Evolutionary conservation across 179 eudicot species (phyloP), one percentile per base, ranked within the genome.

Genomic region (Heliamphora pulchella): DNA sequence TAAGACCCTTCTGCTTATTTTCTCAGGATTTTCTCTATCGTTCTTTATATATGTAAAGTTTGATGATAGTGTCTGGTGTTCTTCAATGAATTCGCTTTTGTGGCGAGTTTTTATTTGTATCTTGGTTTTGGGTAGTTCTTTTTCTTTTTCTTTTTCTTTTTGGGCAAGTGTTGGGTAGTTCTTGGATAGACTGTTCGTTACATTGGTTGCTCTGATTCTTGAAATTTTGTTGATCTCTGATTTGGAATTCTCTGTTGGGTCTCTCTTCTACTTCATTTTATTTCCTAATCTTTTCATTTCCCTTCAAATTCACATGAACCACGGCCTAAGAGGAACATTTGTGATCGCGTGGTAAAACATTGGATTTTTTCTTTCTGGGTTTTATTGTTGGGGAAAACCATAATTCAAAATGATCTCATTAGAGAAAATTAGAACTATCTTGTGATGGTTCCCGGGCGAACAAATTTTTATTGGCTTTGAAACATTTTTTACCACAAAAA

Each of bases 181-280:
- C 17, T 76, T n/a, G 0, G 78, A 59, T 76, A 9, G 62, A 50
- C 7, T 64, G 7, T 50, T 7, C 31, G 71, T 65, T 77, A 17
- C 71, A 63, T 65, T 77, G 43, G 6, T 57, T 78, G 39, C 75
- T 68, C n/a, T 53, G 74, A 50, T 77, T 48, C 44, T 50, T 64
- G 51, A 48, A 20, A 31, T 31, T 59, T 77, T 63, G 5, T 53
- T 39, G 65, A 68, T 67, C 39, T 57, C 5, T 54, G 53, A 66
- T 51, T 22, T 64, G 73, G 58, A 77, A 64, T 65, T 51, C 73
- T 65, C 71, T 11, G 80, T 5, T 50, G 80, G 80, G 71, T 77
- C 14, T 65, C 50, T 51, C 54, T 55, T 18, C 54, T 78, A 9
- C 41, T 41, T 8, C 51, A 63, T 67, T 9, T 41, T 8, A 14